Evolutionary conservation across 768 basidiomycete species (phyloP).

Genomic region (Podaxis carcinomalis): DNA sequence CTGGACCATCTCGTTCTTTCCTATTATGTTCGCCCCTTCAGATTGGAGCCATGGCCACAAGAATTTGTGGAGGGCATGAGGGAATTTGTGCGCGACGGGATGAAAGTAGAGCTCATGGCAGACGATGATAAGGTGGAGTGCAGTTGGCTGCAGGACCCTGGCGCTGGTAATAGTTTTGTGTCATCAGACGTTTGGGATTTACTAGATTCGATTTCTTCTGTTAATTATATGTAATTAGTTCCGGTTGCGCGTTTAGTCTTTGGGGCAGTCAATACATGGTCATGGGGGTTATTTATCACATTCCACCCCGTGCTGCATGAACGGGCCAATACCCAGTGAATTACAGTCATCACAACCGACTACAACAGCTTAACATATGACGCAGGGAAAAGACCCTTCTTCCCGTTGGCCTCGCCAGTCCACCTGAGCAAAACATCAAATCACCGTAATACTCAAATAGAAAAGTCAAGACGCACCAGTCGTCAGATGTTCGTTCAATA

Average conservation of each 20-base stretch:
- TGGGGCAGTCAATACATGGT: not conserved
- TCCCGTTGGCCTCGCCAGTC: conserved; percentile 59
- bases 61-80: not conserved
- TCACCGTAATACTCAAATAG: not conserved
- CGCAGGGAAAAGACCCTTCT: conserved; percentile 60
- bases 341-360: conserved; percentile 1
- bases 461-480: conserved; percentile 51
- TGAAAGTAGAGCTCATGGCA: not conserved
- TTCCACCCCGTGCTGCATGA: not conserved
- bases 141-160: not conserved
- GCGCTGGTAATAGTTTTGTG: not conserved
- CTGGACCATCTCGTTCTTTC: too few relatives aligned
- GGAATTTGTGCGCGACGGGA: not conserved
- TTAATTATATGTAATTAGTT: not conserved
- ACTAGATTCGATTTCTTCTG: not conserved
- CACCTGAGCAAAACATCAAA: conserved; percentile 41
- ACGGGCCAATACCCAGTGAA: not conserved
- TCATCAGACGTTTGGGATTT: not conserved
- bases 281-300: not conserved
- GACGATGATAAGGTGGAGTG: not conserved
- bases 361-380: conserved; percentile 63
- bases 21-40: too few relatives aligned
- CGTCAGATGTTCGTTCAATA: conserved; percentile 63
- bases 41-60: too few relatives aligned
- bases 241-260: not conserved